phyloP scores from a whole-genome alignment of 2,329 filamentous ascomycete genomes.

The Fusarium dimerum region DNA sequence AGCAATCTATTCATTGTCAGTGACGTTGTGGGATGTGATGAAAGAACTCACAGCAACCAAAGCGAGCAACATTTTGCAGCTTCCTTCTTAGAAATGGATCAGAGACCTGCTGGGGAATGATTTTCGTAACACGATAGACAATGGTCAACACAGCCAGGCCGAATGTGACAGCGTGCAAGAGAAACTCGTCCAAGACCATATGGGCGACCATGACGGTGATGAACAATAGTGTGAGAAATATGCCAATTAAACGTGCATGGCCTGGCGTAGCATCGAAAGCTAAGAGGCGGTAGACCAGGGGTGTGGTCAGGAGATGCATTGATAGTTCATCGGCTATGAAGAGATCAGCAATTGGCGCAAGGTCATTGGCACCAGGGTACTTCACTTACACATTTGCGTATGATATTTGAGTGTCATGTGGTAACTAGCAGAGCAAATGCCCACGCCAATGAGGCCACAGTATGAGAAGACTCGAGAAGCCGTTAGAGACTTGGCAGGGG shows the following conservation, averaged over 20 bases:
- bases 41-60: slow-evolving; percentile 20
- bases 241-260: slow-evolving; percentile 26
- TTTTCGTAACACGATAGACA: slow-evolving; percentile 27
- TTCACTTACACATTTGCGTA: slow-evolving; percentile 38
- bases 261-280: slow-evolving; percentile 33
- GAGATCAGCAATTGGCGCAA: too few species aligned
- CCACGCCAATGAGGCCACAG: slow-evolving; percentile 39
- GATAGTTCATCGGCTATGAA: slow-evolving; percentile 39
- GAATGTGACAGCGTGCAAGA: slow-evolving; percentile 40
- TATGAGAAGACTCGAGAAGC: slow-evolving; percentile 37
- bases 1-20: slow-evolving; percentile 30
- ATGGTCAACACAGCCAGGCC: slow-evolving; percentile 38
- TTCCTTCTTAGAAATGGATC: slow-evolving; percentile 24
- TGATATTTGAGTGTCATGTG: slow-evolving; percentile 39
- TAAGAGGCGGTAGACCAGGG: slow-evolving; percentile 42
- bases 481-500: slow-evolving; percentile 13
- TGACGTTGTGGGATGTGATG: rapidly evolving
- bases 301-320: slow-evolving; percentile 45
- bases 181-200: slow-evolving; percentile 45
- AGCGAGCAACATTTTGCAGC: slow-evolving; percentile 17
- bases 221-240: slow-evolving; percentile 24
- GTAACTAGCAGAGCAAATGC: slow-evolving; percentile 34
- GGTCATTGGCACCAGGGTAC: too few species aligned
- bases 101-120: slow-evolving; percentile 36
- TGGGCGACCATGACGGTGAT: slow-evolving; percentile 41